Evolutionary conservation across 192 early-diverging fungal species (phyloP), one percentile per base, ranked within the genome.

Genomic region (Podila horticola): DNA sequence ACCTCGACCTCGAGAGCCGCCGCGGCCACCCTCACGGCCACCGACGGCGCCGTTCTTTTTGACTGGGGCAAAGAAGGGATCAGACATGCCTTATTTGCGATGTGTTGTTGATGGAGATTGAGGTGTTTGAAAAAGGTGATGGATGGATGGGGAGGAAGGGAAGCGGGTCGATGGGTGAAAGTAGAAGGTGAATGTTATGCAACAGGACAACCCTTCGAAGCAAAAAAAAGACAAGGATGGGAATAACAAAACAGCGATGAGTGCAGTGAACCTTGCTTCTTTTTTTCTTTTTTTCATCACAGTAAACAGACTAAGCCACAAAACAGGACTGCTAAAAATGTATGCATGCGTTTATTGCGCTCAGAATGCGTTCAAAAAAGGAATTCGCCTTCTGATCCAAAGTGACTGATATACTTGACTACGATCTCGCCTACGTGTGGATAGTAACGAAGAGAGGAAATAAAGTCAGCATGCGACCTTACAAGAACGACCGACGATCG

Each of bases 1-100:
- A 8, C 64, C 64, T 19, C 62, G 38, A 12, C 45, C 45, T 31
- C 64, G 45, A 19, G 38, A 36, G n/a, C 70, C 70, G 22, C 71
- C 33, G n/a, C 55, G 34, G 30, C 45, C 22, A 20, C 74, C 67
- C 2, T 62, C 52, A 29, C 72, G 58, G 36, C 73, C 64, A 10
- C 29, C 41, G 50, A 67, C 50, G 9, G 69, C 65, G 15, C 75
- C 76, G 34, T 52, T 50, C 55, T 79, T 79, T 52, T 34, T 79
- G 31, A 79, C 76, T 29, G 76, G 76, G 15, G 76, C 65, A 49
- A 79, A 79, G 49, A 79, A 79, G 22, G 76, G 76, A 68, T 79
- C 76, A 41, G 76, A 79, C 76, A 79, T 79, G 10, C 30, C 52
- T 55, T 55, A 10, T 55, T 55, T 55, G 20, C 20, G 20, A 55